phyloP scores from a whole-genome alignment of 2,329 filamentous ascomycete genomes.

The Zasmidium citrigriseum region DNA sequence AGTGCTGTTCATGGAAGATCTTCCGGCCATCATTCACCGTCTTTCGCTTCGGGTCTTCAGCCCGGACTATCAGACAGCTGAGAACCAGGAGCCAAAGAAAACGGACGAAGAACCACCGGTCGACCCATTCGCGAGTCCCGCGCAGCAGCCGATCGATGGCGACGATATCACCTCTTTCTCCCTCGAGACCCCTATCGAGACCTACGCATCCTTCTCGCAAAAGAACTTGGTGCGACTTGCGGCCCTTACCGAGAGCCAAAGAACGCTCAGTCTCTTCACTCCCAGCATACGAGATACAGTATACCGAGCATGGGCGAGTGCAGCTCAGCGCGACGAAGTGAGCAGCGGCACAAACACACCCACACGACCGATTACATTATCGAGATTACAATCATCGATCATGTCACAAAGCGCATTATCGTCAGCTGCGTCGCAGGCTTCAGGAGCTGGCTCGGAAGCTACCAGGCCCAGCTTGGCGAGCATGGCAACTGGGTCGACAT shows the following conservation, averaged over 20 bases:
- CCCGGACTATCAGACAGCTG: conserved; percentile 75
- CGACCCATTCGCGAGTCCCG: conserved; percentile 44
- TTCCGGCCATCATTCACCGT: conserved; percentile 93
- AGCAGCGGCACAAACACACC: conserved; percentile 42
- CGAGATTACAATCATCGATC: conserved; percentile 47
- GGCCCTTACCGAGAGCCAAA: conserved; percentile 81
- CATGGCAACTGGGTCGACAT: conserved; percentile 54
- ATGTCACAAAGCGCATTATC: conserved; percentile 59
- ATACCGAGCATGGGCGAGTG: conserved; percentile 87
- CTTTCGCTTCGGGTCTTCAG: conserved; percentile 87
- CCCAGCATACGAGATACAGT: conserved; percentile 87
- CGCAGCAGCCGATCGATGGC: conserved; percentile 63
- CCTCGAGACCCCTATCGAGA: conserved; percentile 76
- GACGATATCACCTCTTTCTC: conserved; percentile 71
- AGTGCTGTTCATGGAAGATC: conserved; percentile 94
- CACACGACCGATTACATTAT: conserved; percentile 45
- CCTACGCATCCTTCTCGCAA: conserved; percentile 89
- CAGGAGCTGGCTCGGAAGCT: conserved; percentile 65
- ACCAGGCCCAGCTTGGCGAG: conserved; percentile 68
- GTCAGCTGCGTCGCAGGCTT: conserved; percentile 58
- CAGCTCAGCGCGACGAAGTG: conserved; percentile 67
- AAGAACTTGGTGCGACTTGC: conserved; percentile 87
- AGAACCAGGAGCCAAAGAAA: conserved; percentile 53
- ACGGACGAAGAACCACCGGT: conserved; percentile 25
- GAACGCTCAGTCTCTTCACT: conserved; percentile 87